These are phyloP conservation scores for Blepharisma undulans DNA, from an alignment of 169 alveolate genomes.

Conservation along the genomic window DNA sequence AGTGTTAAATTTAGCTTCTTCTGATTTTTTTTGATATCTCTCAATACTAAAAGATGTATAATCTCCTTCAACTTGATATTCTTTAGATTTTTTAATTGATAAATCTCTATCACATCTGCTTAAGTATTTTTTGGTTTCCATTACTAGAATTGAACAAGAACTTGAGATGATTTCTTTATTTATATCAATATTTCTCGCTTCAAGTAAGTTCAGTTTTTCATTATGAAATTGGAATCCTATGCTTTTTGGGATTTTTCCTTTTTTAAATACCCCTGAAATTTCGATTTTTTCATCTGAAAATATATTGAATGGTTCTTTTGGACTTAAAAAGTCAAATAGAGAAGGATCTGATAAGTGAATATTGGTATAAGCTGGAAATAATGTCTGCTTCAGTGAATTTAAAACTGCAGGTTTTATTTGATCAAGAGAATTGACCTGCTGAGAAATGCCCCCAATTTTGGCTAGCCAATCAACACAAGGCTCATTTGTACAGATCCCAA, in stretches of 20 bases:
- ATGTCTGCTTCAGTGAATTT: not conserved
- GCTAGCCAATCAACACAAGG: not conserved
- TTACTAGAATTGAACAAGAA: not conserved
- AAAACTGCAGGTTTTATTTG: not conserved
- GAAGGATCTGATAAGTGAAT: not conserved
- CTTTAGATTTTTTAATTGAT: not conserved
- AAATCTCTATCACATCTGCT: not conserved
- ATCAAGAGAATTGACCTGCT: not conserved
- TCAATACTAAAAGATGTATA: not conserved
- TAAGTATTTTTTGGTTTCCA: not conserved
- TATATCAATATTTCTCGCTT: not conserved
- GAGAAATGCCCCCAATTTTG: not conserved
- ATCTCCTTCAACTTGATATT: not conserved
- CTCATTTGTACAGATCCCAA: conserved; percentile 5
- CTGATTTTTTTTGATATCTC: not conserved
- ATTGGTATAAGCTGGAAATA: not conserved
- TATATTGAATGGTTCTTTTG: not conserved
- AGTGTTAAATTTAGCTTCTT: not conserved
- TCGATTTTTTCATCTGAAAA: not conserved
- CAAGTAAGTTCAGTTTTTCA: not conserved
- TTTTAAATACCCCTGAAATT: not conserved
- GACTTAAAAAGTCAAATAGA: not conserved
- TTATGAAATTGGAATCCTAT: not conserved
- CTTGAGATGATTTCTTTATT: not conserved
- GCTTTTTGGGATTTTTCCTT: not conserved